These are phyloP conservation scores for Xylaria sp. DNA, from an alignment of 2,329 filamentous ascomycete genomes.

Conservation along the genomic window DNA sequence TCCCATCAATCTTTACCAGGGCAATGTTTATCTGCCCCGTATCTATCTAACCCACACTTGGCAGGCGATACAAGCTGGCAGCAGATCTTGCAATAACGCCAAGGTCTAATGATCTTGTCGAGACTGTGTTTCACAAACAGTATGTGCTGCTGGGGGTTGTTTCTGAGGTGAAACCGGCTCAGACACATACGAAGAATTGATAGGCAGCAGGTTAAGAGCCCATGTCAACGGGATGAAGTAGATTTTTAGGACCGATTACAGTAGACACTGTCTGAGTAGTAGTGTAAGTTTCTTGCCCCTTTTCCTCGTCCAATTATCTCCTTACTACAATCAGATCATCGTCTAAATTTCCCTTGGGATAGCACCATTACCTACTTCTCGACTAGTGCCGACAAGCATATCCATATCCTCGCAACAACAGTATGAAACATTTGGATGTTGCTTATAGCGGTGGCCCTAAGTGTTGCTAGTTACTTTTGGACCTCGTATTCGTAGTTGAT, in stretches of 20 bases:
- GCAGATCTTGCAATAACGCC: background rate
- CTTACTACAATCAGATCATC: background rate
- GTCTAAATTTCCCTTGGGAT: background rate
- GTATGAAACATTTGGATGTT: background rate
- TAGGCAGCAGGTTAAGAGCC: conserved; percentile 13
- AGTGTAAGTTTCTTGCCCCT: background rate
- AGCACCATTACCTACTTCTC: background rate
- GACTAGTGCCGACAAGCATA: background rate
- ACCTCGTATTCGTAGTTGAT: background rate
- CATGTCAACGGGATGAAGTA: conserved; percentile 1
- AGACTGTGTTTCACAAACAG: background rate
- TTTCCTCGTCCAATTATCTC: background rate
- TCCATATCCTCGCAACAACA: background rate
- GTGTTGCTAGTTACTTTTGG: no score
- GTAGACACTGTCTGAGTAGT: background rate
- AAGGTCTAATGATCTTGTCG: background rate
- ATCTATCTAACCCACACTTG: background rate
- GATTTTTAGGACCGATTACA: conserved; percentile 3
- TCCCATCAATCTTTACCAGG: background rate
- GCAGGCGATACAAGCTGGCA: background rate
- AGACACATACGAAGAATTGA: conserved; percentile 9
- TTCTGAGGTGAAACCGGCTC: background rate
- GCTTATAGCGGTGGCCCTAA: no score
- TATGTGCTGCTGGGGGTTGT: background rate
- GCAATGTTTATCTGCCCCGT: background rate